Evolutionary conservation across 2,329 filamentous ascomycete genomes (phyloP), one percentile per base, ranked within the genome.

Genomic region (Calcarisporium arbuscula): DNA sequence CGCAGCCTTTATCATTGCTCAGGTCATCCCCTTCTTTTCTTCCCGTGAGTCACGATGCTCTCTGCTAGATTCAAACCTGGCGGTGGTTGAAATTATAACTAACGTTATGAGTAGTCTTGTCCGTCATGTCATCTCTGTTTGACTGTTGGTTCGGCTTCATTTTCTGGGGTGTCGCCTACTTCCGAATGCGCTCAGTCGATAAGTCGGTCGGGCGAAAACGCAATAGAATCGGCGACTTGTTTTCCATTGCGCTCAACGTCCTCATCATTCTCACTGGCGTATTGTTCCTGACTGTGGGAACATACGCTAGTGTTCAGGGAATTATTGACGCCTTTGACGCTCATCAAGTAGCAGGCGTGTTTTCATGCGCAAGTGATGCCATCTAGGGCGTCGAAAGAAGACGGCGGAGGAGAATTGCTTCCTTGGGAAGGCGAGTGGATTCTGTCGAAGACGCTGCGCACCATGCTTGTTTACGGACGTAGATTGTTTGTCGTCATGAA

Each of bases 81-180:
- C n/a, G n/a, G n/a, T n/a, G n/a, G n/a, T n/a, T n/a, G n/a, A n/a
- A 31, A 31, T 14, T 3, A 31, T 7, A 16, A 20, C 15, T n/a
- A 23, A 18, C 16, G 8, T 18, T 8, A n/a, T 11, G 4, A 22
- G 2, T 25, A 74, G 70, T 80, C 3, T 60, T 79, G n/a, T 80
- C 79, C 5, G 67, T 87, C 41, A 85, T 88, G 81, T 84, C 80
- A n/a, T 86, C 86, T 5, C 73, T 95, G 2, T 95, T 95, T 53
- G 87, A 95, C 61, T 90, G 84, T 35, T 90, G 88, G 70, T 90
- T 90, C 50, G 89, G 89, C 17, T 95, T 95, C 68, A 94, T 95
- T 53, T 95, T 95, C 68, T 95, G 85, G 85, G 85, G 82, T 10
- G 73, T 86, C 2, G 85, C 84, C 1, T 90, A 86, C 53, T 74